Evolutionary conservation across 768 basidiomycete species (phyloP).

Genomic region (Collybia sordida): DNA sequence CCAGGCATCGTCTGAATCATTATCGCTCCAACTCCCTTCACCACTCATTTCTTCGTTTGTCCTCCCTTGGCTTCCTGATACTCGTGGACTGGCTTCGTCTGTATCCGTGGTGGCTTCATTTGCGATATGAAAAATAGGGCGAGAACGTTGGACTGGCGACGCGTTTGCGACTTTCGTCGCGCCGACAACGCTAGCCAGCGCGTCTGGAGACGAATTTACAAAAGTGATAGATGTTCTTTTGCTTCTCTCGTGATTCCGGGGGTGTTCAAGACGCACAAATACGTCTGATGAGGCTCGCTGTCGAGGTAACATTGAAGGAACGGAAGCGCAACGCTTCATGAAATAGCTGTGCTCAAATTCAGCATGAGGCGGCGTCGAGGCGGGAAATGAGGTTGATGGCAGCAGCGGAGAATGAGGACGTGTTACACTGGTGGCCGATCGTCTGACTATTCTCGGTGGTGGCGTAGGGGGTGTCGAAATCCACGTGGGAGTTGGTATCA

Average conservation of each 20-base stretch:
- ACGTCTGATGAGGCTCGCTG: slow-evolving; percentile 13
- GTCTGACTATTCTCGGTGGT: slow-evolving; percentile 40
- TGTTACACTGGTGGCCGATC: slow-evolving; percentile 32
- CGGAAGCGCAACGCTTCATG: slow-evolving; percentile 40
- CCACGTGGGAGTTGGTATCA: slow-evolving; percentile 48
- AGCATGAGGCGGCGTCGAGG: slow-evolving; percentile 32
- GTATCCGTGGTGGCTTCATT: slow-evolving; percentile 26
- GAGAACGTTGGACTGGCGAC: slow-evolving; percentile 11
- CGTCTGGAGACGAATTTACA: not conserved
- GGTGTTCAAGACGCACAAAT: not conserved
- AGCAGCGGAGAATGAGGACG: slow-evolving; percentile 31
- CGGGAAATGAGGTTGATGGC: slow-evolving; percentile 48
- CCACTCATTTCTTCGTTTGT: slow-evolving; percentile 19
- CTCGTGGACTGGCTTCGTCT: slow-evolving; percentile 22
- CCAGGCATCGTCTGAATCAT: slow-evolving; percentile 25
- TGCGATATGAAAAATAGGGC: slow-evolving; percentile 32
- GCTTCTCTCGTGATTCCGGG: not conserved
- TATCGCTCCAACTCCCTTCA: slow-evolving; percentile 25
- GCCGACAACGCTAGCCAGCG: not conserved
- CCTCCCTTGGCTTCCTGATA: slow-evolving; percentile 13
- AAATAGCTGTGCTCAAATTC: slow-evolving; percentile 15
- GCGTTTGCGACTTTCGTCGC: no score
- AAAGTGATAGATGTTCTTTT: not conserved
- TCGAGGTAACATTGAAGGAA: slow-evolving; percentile 33
- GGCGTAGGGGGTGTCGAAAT: slow-evolving; percentile 61